Evolutionary conservation across 208 protist species (phyloP).

Genomic region (Phytomonas francai): DNA sequence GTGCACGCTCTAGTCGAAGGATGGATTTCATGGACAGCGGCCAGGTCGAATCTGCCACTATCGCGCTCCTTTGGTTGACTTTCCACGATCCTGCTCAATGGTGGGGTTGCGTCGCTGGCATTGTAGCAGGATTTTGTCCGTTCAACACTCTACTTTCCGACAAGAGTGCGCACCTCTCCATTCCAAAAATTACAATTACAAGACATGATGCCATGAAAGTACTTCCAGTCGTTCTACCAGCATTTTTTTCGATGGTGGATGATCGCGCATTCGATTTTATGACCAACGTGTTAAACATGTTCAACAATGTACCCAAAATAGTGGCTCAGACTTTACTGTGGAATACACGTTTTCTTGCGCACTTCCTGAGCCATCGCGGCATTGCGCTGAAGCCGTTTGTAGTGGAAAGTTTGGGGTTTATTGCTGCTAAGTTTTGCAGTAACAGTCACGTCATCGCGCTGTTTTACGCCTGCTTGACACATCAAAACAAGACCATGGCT

Average conservation of each 20-base stretch:
- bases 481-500: not conserved
- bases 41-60: not conserved
- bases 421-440: slow-evolving; percentile 26
- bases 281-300: slow-evolving; percentile 15
- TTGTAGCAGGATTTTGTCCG: not conserved
- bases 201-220: slow-evolving; percentile 4
- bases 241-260: slow-evolving; percentile 35
- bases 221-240: slow-evolving; percentile 26
- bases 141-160: too few relatives aligned
- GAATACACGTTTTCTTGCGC: slow-evolving; percentile 41
- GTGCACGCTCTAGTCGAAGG: not conserved
- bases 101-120: slow-evolving; percentile 16
- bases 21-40: not conserved
- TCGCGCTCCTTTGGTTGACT: slow-evolving; percentile 15
- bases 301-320: slow-evolving; percentile 9
- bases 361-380: slow-evolving; percentile 16
- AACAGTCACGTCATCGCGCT: slow-evolving; percentile 39
- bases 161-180: too few relatives aligned
- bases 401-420: slow-evolving; percentile 15
- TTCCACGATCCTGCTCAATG: slow-evolving; percentile 13
- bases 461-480: slow-evolving; percentile 14
- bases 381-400: slow-evolving; percentile 10
- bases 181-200: too few relatives aligned
- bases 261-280: slow-evolving; percentile 37
- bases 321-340: slow-evolving; percentile 30